Conservation (phyloP, 169 alveolate species). For the Plasmodium blacklocki region DNA sequence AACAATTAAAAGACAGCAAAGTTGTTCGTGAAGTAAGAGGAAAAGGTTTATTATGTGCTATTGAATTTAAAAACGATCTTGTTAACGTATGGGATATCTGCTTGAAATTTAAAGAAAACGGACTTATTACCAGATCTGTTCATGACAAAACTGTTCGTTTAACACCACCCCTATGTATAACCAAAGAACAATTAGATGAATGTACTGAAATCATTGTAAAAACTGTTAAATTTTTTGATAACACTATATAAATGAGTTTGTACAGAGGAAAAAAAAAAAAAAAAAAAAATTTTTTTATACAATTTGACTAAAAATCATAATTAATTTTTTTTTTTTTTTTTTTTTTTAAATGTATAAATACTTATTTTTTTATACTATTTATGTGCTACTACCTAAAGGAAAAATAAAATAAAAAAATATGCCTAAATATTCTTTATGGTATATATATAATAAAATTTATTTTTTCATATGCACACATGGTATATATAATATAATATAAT, state of each 20-base stretch:
- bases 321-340: conserved; percentile 6
- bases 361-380: too few relatives aligned
- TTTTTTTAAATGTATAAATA: neutral
- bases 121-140: conserved; percentile 92
- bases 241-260: conserved; percentile 3
- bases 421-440: too few relatives aligned
- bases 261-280: too few relatives aligned
- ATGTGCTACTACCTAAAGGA: too few relatives aligned
- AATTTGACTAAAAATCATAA: neutral
- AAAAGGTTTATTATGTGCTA: conserved; percentile 92
- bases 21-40: conserved; percentile 71
- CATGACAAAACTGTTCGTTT: conserved; percentile 91
- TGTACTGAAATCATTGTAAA: conserved; percentile 84
- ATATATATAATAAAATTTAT: too few relatives aligned
- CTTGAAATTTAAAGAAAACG: conserved; percentile 85
- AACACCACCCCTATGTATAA: conserved; percentile 93
- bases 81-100: conserved; percentile 77
- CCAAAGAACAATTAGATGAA: conserved; percentile 84
- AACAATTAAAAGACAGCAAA: conserved; percentile 50
- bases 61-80: conserved; percentile 85
- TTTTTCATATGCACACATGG: too few relatives aligned
- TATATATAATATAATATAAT: too few relatives aligned
- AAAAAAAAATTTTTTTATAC: too few relatives aligned
- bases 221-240: conserved; percentile 77
- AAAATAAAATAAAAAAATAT: too few relatives aligned